Evolutionary conservation across 177 flowering plant species (phyloP).

Genomic region (Vitis hybrid): DNA sequence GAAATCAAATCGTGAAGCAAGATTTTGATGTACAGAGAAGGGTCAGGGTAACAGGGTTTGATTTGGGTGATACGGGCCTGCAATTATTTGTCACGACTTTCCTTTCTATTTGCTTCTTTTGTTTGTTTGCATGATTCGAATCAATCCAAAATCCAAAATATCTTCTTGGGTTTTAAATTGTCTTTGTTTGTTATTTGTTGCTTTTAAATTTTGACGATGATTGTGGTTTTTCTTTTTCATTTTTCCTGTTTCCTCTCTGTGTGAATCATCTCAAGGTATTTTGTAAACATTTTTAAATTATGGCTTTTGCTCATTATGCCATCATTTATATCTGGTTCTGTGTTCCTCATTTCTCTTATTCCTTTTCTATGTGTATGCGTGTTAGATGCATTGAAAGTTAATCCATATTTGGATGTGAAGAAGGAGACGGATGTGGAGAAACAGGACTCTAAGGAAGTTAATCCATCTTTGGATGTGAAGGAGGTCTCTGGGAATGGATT

Average conservation of each 20-base stretch:
- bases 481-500: slow-evolving; percentile 21
- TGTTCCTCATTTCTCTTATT: not conserved
- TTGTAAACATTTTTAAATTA: not conserved
- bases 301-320: slow-evolving; percentile 1
- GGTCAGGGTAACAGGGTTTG: too few species aligned
- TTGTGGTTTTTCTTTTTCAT: not conserved
- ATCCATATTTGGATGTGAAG: slow-evolving; percentile 13
- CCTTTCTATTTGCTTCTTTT: slow-evolving; percentile 3
- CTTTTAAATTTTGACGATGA: not conserved
- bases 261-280: not conserved
- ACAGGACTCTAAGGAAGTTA: slow-evolving; percentile 10
- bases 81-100: not conserved
- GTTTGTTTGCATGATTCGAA: slow-evolving; percentile 11
- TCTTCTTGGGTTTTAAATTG: slow-evolving; percentile 7
- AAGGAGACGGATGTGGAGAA: slow-evolving; percentile 5
- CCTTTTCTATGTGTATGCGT: slow-evolving; percentile 4
- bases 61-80: too few species aligned
- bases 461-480: slow-evolving; percentile 13
- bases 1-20: too few species aligned
- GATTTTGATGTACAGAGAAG: too few species aligned
- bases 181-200: slow-evolving; percentile 11
- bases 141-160: slow-evolving; percentile 5
- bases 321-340: slow-evolving; percentile 1
- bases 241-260: not conserved
- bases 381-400: slow-evolving; percentile 23